Evolutionary conservation across 495 filamentous ascomycete genomes (phyloP).

Genomic region (Friedmanniomyces endolithicus): DNA sequence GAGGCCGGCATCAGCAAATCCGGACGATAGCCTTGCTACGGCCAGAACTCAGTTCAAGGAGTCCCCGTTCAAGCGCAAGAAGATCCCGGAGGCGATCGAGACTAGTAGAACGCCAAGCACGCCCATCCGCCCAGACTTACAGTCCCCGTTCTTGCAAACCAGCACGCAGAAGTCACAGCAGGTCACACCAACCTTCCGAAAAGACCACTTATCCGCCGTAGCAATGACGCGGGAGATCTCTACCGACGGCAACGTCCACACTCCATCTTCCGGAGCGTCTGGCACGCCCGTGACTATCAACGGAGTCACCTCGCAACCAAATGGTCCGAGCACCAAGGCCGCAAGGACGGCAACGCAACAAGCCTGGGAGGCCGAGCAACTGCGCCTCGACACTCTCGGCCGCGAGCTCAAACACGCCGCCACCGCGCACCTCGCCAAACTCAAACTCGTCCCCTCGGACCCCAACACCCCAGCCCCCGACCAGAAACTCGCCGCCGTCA

Average conservation of each 20-base stretch:
- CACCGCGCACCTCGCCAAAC: slow-evolving; percentile 4
- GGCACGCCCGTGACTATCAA: neutral
- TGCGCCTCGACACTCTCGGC: slow-evolving; percentile 13
- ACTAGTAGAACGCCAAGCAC: slow-evolving; percentile 5
- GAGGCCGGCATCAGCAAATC: neutral
- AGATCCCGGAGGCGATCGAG: neutral
- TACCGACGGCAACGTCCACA: slow-evolving; percentile 2
- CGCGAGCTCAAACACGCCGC: slow-evolving; percentile 20
- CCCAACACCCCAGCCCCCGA: neutral
- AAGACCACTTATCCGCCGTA: slow-evolving; percentile 3
- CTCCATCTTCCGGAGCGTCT: neutral
- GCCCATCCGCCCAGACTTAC: neutral
- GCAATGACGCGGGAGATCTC: slow-evolving; percentile 3
- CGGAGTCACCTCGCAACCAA: neutral
- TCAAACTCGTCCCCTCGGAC: neutral
- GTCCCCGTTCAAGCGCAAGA: neutral
- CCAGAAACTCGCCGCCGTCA: slow-evolving; percentile 16
- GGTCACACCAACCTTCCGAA: slow-evolving; percentile 1
- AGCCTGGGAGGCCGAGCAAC: slow-evolving; percentile 16
- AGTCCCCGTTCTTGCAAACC: neutral
- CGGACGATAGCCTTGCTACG: neutral
- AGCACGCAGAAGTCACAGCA: slow-evolving; percentile 8
- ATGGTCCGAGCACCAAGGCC: neutral
- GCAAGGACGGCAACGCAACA: slow-evolving; percentile 4
- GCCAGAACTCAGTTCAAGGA: neutral